These are phyloP conservation scores for Termitomyces sp. DNA, from an alignment of 768 basidiomycete genomes.

Conservation along the genomic window DNA sequence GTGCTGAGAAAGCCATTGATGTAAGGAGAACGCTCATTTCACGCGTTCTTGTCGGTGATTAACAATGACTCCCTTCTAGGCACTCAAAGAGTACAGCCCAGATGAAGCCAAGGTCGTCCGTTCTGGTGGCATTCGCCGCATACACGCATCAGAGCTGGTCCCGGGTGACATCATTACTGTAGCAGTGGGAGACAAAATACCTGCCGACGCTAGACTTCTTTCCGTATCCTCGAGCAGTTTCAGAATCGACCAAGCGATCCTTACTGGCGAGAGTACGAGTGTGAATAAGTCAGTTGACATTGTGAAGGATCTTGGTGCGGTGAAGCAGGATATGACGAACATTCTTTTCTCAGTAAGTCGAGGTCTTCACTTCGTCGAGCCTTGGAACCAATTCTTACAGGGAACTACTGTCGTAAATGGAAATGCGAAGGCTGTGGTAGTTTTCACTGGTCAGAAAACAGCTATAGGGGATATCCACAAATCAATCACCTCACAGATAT, in stretches of 20 bases:
- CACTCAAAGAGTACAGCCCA: constrained; percentile 94
- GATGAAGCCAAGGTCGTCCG: constrained; percentile 93
- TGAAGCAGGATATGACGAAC: constrained; percentile 98
- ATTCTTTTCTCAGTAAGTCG: constrained; percentile 84
- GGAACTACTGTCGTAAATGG: constrained; percentile 97
- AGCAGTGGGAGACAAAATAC: constrained; percentile 92
- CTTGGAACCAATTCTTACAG: constrained; percentile 30
- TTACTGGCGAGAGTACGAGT: constrained; percentile 91
- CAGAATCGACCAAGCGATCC: constrained; percentile 92
- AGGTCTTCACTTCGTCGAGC: background rate
- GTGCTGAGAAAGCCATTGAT: constrained; percentile 95
- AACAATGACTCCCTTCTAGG: constrained; percentile 42
- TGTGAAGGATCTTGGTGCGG: constrained; percentile 73
- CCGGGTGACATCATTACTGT: constrained; percentile 92
- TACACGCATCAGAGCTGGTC: constrained; percentile 87
- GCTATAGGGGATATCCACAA: constrained; percentile 98
- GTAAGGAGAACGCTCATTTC: constrained; percentile 45
- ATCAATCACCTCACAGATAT: constrained; percentile 89
- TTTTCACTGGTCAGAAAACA: constrained; percentile 80
- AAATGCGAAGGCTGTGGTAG: constrained; percentile 81
- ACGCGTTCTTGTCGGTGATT: constrained; percentile 3
- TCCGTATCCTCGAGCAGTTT: constrained; percentile 92
- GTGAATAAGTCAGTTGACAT: constrained; percentile 75
- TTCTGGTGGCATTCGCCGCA: constrained; percentile 58
- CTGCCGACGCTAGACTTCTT: constrained; percentile 89